A percentile compares a stretch with the other conserved stretches of the same genome.
phyloP scores from a whole-genome alignment of 441 rosid genomes.

The Syzygium malaccense region DNA sequence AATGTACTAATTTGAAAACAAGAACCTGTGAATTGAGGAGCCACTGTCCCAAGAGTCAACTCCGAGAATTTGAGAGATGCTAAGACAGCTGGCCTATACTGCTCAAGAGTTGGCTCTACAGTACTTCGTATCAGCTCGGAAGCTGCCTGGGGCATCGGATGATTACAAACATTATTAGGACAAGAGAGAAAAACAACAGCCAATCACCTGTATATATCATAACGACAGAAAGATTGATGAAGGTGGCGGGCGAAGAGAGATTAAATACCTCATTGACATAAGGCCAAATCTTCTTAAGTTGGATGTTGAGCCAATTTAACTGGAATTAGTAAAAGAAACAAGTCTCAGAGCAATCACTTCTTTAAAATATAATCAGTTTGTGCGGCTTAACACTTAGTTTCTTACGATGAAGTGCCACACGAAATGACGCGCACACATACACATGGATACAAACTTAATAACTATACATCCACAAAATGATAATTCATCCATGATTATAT shows the following conservation, averaged over 20 bases:
- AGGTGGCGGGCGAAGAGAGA: background rate
- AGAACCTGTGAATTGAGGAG: constrained; percentile 93
- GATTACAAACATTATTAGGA: background rate
- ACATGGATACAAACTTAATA: background rate
- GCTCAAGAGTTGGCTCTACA: constrained; percentile 84
- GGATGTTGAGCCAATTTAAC: constrained; percentile 82
- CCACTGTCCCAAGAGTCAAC: constrained; percentile 86
- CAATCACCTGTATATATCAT: background rate
- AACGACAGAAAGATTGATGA: background rate
- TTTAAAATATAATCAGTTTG: background rate
- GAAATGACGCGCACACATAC: background rate
- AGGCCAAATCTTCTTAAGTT: constrained; percentile 90
- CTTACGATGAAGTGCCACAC: background rate
- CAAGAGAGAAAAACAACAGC: background rate
- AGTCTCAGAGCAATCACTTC: background rate
- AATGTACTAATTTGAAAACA: background rate
- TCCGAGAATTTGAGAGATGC: constrained; percentile 79
- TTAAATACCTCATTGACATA: constrained; percentile 49
- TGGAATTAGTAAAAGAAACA: constrained; percentile 20
- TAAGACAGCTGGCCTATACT: constrained; percentile 68
- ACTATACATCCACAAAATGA: background rate
- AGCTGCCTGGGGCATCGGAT: constrained; percentile 54
- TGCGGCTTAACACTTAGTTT: background rate
- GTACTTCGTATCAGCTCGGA: constrained; percentile 71
- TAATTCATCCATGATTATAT: background rate